These are phyloP conservation scores for Podila epicladia DNA, from an alignment of 192 early-diverging fungal species.

Conservation along the genomic window DNA sequence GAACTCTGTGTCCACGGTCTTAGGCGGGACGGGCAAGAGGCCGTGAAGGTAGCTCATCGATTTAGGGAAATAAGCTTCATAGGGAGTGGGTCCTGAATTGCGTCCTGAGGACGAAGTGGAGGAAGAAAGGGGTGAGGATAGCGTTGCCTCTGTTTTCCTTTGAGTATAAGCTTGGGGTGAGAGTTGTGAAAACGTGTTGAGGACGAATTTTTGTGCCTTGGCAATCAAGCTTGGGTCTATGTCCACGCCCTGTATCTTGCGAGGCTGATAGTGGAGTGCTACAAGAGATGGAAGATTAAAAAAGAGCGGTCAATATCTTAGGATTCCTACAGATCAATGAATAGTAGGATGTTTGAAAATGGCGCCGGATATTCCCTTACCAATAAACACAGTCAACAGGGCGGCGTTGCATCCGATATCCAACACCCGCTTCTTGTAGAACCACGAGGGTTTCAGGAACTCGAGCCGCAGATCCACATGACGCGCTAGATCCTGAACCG, in stretches of 20 bases:
- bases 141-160: not conserved
- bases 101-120: slow-evolving; percentile 65
- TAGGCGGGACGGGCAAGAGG: slow-evolving; percentile 15
- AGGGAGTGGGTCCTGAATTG: slow-evolving; percentile 1
- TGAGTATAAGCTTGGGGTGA: slow-evolving; percentile 21
- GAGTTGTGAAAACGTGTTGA: slow-evolving; percentile 54
- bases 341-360: too few species aligned
- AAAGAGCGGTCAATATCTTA: not conserved
- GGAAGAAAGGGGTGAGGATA: not conserved
- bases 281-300: slow-evolving; percentile 5
- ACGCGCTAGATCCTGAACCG: slow-evolving; percentile 25
- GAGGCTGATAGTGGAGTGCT: slow-evolving; percentile 64
- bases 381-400: slow-evolving; percentile 63
- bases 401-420: slow-evolving; percentile 88
- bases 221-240: slow-evolving; percentile 73
- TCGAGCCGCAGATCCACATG: slow-evolving; percentile 66
- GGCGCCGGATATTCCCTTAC: slow-evolving; percentile 24
- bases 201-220: slow-evolving; percentile 61
- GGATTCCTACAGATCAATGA: not conserved
- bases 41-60: slow-evolving; percentile 31
- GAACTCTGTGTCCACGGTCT: slow-evolving; percentile 2
- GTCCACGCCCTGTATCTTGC: slow-evolving; percentile 74
- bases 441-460: slow-evolving; percentile 57
- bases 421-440: slow-evolving; percentile 67
- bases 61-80: slow-evolving; percentile 23